Evolutionary conservation across 2,329 filamentous ascomycete species (phyloP).

Genomic region (Penicillium sp.): DNA sequence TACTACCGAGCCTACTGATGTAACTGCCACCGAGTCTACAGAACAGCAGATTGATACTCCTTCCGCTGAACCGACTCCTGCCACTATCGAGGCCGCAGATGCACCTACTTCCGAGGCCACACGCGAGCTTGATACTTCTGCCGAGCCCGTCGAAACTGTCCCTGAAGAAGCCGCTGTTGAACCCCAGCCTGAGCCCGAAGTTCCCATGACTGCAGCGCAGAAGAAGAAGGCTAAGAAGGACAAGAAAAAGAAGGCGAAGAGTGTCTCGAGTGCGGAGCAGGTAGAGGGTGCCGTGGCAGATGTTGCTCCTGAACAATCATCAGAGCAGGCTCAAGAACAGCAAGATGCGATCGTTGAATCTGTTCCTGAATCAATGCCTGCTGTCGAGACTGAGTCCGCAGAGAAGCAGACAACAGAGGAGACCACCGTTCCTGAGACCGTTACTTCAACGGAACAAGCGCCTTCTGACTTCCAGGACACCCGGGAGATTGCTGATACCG

Average conservation of each 20-base stretch:
- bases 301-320: background rate
- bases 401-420: constrained; percentile 1
- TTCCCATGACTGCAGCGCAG: constrained; percentile 23
- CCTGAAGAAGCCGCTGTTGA: background rate
- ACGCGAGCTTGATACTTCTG: background rate
- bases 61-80: constrained; percentile 4
- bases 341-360: background rate
- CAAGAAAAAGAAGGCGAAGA: constrained; percentile 29
- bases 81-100: background rate
- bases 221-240: constrained; percentile 47
- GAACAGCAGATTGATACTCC: no score
- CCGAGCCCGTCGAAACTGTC: background rate
- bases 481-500: constrained; percentile 4
- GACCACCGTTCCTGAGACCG: background rate
- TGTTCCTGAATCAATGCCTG: background rate
- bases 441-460: background rate
- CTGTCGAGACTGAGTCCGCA: constrained; percentile 5
- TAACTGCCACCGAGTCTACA: no score
- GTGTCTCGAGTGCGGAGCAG: constrained; percentile 9
- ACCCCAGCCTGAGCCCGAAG: constrained; percentile 17
- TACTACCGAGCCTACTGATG: background rate
- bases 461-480: background rate
- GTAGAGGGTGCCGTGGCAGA: constrained; percentile 2
- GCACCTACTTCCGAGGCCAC: background rate
- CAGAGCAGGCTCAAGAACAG: constrained; percentile 1